These are phyloP conservation scores for Poa pratensis DNA, from an alignment of 176 grass and related monocot genomes.

Conservation along the genomic window DNA sequence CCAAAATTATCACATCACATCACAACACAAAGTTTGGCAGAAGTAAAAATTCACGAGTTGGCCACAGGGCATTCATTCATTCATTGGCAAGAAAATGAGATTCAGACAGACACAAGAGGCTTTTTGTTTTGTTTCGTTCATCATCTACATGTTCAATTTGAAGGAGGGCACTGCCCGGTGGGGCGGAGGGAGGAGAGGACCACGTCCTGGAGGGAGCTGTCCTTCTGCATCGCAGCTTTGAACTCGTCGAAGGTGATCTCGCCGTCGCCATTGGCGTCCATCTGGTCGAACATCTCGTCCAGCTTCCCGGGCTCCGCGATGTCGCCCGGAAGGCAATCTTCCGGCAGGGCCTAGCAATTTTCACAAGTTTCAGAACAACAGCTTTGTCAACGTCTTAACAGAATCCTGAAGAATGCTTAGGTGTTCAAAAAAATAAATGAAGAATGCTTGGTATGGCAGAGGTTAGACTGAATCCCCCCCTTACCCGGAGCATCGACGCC, in stretches of 20 bases:
- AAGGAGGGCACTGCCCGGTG: slow-evolving; percentile 1
- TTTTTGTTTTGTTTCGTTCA: neutral
- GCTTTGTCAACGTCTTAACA: slow-evolving; percentile 7
- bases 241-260: slow-evolving; percentile 77
- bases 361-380: neutral
- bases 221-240: slow-evolving; percentile 74
- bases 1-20: too few species aligned
- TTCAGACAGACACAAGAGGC: neutral
- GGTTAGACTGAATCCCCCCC: too few species aligned
- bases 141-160: neutral
- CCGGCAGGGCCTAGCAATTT: slow-evolving; percentile 54
- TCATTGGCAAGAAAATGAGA: neutral
- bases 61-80: neutral
- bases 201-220: slow-evolving; percentile 72
- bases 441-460: neutral
- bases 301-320: slow-evolving; percentile 77
- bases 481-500: slow-evolving; percentile 80
- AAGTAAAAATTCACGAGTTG: neutral
- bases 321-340: slow-evolving; percentile 70
- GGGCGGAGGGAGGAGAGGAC: slow-evolving; percentile 66
- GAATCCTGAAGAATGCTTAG: neutral
- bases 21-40: neutral
- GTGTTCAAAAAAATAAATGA: too few species aligned
- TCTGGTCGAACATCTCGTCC: slow-evolving; percentile 76
- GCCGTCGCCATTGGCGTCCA: slow-evolving; percentile 67